phyloP scores from a whole-genome alignment of 2,329 filamentous ascomycete genomes.

The Beauveria pseudobassiana region DNA sequence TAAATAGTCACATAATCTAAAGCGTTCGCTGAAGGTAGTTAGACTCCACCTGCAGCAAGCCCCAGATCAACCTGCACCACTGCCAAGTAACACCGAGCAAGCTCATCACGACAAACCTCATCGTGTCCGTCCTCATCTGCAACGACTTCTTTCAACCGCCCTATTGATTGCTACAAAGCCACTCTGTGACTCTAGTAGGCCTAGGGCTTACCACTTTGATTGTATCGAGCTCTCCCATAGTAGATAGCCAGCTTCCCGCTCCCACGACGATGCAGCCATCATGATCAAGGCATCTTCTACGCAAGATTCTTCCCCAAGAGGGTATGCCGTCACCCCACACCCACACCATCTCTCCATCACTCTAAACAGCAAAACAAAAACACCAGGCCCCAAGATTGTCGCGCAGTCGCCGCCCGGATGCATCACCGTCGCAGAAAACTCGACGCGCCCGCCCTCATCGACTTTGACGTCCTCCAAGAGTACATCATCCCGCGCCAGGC shows the following conservation, averaged over 20 bases:
- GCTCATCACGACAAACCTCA: background rate
- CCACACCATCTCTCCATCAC: background rate
- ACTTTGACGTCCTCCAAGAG: conserved; percentile 79
- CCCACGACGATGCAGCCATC: conserved; percentile 14
- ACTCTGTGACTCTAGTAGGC: too few species aligned
- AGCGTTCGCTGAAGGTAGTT: background rate
- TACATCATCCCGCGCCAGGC: conserved; percentile 94
- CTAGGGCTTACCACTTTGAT: background rate
- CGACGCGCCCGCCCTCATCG: conserved; percentile 56
- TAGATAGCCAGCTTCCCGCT: background rate
- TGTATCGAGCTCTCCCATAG: background rate
- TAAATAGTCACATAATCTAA: too few species aligned
- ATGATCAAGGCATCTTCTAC: conserved; percentile 69
- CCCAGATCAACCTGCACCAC: background rate
- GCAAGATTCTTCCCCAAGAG: conserved; percentile 59
- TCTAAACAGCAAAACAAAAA: background rate
- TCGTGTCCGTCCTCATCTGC: background rate
- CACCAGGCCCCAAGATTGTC: conserved; percentile 52
- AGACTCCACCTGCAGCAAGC: background rate
- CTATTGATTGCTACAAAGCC: background rate
- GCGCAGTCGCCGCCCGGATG: conserved; percentile 56
- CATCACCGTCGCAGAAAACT: conserved; percentile 40
- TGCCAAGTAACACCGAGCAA: background rate
- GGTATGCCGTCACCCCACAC: conserved; percentile 30
- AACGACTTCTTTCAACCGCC: background rate